Percentiles rank a stretch among this genome's conserved stretches.
Conservation (phyloP, 768 basidiomycete species). For the Gautieria morchelliformis region DNA sequence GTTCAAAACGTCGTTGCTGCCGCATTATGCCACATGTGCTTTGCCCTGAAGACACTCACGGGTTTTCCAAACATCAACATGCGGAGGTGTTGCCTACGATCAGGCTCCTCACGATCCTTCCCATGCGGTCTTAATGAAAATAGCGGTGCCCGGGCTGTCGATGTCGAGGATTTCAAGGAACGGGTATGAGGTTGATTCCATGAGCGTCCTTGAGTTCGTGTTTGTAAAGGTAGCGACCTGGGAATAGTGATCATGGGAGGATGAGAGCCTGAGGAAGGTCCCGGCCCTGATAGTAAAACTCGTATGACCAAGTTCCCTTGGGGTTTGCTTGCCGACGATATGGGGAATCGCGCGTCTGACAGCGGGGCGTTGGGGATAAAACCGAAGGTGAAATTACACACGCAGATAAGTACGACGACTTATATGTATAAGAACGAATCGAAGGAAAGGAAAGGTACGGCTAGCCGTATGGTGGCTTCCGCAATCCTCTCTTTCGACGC, state of each 20-base stretch:
- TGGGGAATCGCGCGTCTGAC: neutral
- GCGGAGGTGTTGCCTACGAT: slow-evolving; percentile 28
- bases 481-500: neutral
- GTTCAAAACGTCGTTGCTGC: neutral
- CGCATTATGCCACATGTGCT: neutral
- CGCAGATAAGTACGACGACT: too few relatives aligned
- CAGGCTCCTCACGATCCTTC: slow-evolving; percentile 2
- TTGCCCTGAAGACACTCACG: slow-evolving; percentile 46
- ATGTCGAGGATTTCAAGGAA: slow-evolving; percentile 1
- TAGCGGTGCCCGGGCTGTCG: slow-evolving; percentile 1
- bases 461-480: too few relatives aligned
- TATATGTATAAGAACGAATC: too few relatives aligned
- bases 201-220: neutral
- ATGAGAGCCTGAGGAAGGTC: neutral
- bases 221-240: neutral
- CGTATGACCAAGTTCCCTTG: neutral
- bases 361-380: neutral
- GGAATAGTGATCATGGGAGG: neutral
- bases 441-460: too few relatives aligned
- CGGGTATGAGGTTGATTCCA: neutral
- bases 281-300: neutral
- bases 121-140: slow-evolving; percentile 8
- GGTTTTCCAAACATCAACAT: slow-evolving; percentile 77
- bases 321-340: neutral
- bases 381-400: too few relatives aligned